phyloP scores from a whole-genome alignment of 306 rosid genomes.

The Lathyrus oleraceus region DNA sequence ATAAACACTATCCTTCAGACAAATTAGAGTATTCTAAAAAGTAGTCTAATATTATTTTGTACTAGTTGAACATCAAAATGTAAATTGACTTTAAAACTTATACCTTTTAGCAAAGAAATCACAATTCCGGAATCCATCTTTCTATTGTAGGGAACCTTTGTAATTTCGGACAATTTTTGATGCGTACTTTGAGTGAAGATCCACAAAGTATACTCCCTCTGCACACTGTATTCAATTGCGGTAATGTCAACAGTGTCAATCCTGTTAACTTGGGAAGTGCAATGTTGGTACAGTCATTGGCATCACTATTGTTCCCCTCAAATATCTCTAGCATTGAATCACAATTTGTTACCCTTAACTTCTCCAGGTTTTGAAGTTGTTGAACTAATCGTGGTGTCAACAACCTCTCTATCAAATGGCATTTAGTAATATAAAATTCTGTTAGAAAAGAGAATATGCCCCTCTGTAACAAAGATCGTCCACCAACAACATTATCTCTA shows the following conservation, averaged over 20 bases:
- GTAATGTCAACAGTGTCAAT: fast-evolving
- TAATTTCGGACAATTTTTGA: background rate
- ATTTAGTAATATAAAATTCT: fast-evolving
- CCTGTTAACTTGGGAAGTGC: background rate
- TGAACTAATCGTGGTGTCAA: background rate
- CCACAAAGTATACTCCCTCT: background rate
- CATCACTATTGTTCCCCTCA: background rate
- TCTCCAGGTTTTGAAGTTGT: constrained; percentile 16
- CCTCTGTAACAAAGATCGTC: background rate
- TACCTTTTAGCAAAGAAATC: too few relatives aligned
- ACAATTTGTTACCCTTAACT: fast-evolving
- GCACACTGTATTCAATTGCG: constrained; percentile 4
- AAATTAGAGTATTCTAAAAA: too few relatives aligned
- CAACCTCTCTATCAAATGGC: constrained; percentile 27
- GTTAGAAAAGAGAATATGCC: constrained; percentile 18
- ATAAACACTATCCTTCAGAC: too few relatives aligned
- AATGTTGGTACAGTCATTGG: background rate
- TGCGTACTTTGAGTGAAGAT: background rate
- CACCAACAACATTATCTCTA: background rate
- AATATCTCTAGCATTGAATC: constrained; percentile 11
- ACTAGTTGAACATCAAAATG: too few relatives aligned
- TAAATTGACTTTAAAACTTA: too few relatives aligned
- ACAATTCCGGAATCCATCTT: background rate
- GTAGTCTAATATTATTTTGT: too few relatives aligned
- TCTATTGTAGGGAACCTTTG: background rate